These are phyloP conservation scores for Trichoderma simmonsii DNA, from an alignment of 2,329 filamentous ascomycete species.

Conservation along the genomic window DNA sequence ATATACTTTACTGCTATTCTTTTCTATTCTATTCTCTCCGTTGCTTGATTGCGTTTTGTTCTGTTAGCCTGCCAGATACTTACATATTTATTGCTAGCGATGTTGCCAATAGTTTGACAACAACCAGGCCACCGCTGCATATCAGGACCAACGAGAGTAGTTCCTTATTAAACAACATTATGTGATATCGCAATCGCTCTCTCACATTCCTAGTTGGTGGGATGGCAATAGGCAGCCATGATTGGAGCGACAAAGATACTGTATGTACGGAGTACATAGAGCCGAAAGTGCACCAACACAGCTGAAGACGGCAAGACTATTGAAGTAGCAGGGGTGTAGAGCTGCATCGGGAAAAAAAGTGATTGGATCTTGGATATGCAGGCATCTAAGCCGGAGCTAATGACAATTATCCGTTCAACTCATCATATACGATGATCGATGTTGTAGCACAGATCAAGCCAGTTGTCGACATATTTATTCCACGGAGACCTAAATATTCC, in stretches of 20 bases:
- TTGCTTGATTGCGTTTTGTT: too few species aligned
- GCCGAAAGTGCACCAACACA: neutral
- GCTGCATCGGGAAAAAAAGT: neutral
- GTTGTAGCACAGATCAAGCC: neutral
- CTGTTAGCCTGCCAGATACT: too few species aligned
- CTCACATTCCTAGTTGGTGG: neutral
- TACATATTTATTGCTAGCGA: too few species aligned
- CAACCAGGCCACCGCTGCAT: too few species aligned
- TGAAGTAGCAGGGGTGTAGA: neutral
- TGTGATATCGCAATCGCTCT: too few species aligned
- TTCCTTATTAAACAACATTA: too few species aligned
- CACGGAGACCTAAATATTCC: neutral
- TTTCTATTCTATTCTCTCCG: too few species aligned
- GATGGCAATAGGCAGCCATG: neutral
- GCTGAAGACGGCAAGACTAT: neutral
- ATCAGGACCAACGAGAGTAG: too few species aligned
- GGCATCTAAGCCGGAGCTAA: neutral
- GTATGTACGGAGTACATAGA: too few species aligned
- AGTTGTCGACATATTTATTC: neutral
- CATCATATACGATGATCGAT: neutral
- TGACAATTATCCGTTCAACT: neutral
- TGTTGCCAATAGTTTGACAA: too few species aligned
- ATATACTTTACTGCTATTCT: too few species aligned
- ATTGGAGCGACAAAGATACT: neutral
- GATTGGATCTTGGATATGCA: neutral